Base-by-base conservation (phyloP, 2,329 filamentous ascomycete species). In the Fusarium tupiense region DNA sequence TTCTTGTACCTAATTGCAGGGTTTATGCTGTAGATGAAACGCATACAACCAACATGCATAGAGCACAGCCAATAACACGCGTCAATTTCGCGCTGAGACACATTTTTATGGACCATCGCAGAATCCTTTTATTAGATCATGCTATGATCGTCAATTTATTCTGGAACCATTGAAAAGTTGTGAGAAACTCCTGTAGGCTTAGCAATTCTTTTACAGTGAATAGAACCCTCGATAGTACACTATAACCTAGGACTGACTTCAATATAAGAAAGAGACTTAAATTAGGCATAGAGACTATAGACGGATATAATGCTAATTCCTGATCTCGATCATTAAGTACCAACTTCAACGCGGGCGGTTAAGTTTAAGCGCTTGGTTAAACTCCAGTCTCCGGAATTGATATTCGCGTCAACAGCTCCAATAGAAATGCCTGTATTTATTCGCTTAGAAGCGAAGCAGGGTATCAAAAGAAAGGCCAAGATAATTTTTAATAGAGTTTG, bases 41-140 rank as follows among this genome's bases (percentile, higher is more conserved):
- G 13, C 26, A 41, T 22, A 61, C 24, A 26, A 35, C 58, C 58
- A 61, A 41, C 58, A 33, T 54, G 46, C 47, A 61, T 61, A 56
- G 1, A 26, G 2, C 26, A 35, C 37, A 41, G 37, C 58, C 58
- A 61, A 56, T 61, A 10, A 7, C 14, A 61, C 10, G 19, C 26
- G 35, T 4, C 22, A 26, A 35, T 26, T n/a, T 61, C 35, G 26
- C 47, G 47, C 47, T 26, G 58, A 26, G 47, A 61, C 58, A 33
- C 4, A 38, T 8, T n/a, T 29, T 12, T 16, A 52, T 50, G 43
- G 57, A 52, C 3, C 43, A n/a, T 37, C 2, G 20, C 43, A 17
- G 20, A 47, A 29, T 37, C 56, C 31, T 59, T 59, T 29, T 37
- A 37, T 50, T 50, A 59, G n/a, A 29, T 37, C 35, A 41, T 40